Conservation (phyloP, 768 basidiomycete genomes). For the Hygrocybe coccinea region DNA sequence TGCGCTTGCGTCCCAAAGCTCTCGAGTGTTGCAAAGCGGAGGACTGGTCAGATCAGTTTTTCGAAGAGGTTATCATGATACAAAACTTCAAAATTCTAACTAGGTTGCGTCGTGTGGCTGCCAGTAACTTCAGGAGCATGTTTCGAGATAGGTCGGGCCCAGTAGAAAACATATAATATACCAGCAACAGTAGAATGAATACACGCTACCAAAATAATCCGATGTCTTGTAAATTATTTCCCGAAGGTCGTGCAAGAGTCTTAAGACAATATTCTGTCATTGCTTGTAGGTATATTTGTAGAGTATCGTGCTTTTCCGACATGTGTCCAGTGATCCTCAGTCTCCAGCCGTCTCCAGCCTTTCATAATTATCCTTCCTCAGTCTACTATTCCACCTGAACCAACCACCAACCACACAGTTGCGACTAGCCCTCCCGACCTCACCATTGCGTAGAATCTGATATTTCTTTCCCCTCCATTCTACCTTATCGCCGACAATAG, state of each 20-base stretch:
- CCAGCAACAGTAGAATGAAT: no score
- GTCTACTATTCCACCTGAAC: constrained; percentile 18
- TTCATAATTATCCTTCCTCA: constrained; percentile 31
- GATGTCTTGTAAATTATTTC: no score
- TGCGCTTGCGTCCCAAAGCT: constrained; percentile 48
- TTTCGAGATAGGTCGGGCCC: no score
- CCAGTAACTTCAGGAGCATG: not conserved
- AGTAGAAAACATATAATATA: no score
- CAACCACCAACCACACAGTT: constrained; percentile 17
- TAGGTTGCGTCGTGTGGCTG: not conserved
- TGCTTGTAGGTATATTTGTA: no score
- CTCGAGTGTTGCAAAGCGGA: constrained; percentile 38
- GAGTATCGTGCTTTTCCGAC: no score
- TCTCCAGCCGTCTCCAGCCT: constrained; percentile 25
- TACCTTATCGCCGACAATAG: constrained; percentile 76
- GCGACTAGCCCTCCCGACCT: constrained; percentile 40
- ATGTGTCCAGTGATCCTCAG: no score
- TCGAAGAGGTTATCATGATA: constrained; percentile 58
- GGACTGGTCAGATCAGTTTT: constrained; percentile 58
- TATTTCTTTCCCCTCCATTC: constrained; percentile 85
- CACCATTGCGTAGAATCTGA: constrained; percentile 68
- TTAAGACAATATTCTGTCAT: no score
- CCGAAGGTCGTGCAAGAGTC: no score
- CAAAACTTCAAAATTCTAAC: constrained; percentile 41
- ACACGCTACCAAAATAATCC: no score